Evolutionary conservation across 1,139 yeast genomes (phyloP), one percentile per base, ranked within the genome.

Genomic region (Kurtzmaniella quercitrusa): DNA sequence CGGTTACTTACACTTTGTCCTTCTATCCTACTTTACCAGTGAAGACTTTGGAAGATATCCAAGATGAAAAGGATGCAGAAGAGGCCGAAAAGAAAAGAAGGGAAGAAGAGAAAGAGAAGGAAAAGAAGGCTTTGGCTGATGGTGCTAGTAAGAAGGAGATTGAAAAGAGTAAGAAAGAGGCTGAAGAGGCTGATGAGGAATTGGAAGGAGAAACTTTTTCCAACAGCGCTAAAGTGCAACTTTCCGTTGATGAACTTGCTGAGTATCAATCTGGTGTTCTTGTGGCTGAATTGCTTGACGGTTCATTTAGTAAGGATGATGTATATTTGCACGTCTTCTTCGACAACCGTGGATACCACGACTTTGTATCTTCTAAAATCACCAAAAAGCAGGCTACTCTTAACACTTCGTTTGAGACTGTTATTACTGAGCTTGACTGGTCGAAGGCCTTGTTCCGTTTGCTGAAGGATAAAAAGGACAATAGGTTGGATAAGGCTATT

Each of bases 21-120:
- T 93, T 93, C 70, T 89, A 80, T 64, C 98, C 98, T 21, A 67
- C 84, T 15, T 64, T 85, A 44, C 89, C 91, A 12, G 85, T 90
- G 8, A 73, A 84, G 72, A 79, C 89, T 29, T 81, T 88, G 43
- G 85, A 81, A 47, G 96, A 88, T 51, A 70, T 79, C 41, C 73
- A 69, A 48, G 88, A 81, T 52, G 65, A 62, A 46, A 81, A 77
- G 50, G 75, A 70, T 47, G 65, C 63, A 45, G 63, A 58, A 50
- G 57, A 56, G 45, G 56, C 53, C 38, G 58, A 50, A 31, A 46
- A 51, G 37, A 68, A 66, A 44, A 46, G 44, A 5, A 66, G 68
- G 33, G 38, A 29, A 18, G 44, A 41, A 34, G 34, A 40, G 18
- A 19, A 43, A 25, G 65, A 68, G 41, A 66, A 65, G 46, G 61